Base-by-base conservation (phyloP, 139 green algal species). In the Auxenochlorella pyrenoidosa region DNA sequence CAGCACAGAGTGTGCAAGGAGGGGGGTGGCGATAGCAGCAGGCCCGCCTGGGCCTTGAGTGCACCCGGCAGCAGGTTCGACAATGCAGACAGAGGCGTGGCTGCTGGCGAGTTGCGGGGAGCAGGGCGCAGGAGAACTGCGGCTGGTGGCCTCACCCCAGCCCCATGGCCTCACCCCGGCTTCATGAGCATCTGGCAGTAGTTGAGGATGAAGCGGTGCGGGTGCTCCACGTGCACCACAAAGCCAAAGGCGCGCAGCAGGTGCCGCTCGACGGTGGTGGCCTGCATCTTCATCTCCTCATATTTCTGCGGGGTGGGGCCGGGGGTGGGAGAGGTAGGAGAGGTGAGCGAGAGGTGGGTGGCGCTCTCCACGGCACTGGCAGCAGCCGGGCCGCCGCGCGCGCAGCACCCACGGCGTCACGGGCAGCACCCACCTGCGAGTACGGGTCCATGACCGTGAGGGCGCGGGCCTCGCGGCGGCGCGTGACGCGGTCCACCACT, bases 191-290 rank as follows among this genome's bases (percentile, higher is more conserved):
- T 86, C 66, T 86, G 81, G 65, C 81, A 77, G 83, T 97, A 97
- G 87, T 93, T 97, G 81, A 98, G 93, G 40, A 98, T 87, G 70
- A 96, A 96, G 86, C 97, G 98, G 92, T 99, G 97, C 1, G 97
- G 97, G 86, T 98, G 97, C 76, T 98, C 95, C 63, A 96, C 94
- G 87, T 98, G 94, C 54, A 94, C 86, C 19, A 98, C 92, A 85
- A 98, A 98, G 28, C 96, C 96, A 87, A 98, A 96, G 12, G 92
- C 90, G 41, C 94, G 93, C 43, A 99, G 94, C 83, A 98, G 90
- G 59, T 95, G 91, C 3, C 94, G 90, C 92, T 99, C 96, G 4
- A 94, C 94, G 21, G 85, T 89, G 8, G 96, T 90, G n/a, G 97
- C 75, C 34, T 90, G 75, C 26, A 92, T 83, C 86, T 96, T 96